Evolutionary conservation across 108 stramenopile genomes (phyloP), one percentile per base, ranked within the genome.

Genomic region (Nitzschia putrida): DNA sequence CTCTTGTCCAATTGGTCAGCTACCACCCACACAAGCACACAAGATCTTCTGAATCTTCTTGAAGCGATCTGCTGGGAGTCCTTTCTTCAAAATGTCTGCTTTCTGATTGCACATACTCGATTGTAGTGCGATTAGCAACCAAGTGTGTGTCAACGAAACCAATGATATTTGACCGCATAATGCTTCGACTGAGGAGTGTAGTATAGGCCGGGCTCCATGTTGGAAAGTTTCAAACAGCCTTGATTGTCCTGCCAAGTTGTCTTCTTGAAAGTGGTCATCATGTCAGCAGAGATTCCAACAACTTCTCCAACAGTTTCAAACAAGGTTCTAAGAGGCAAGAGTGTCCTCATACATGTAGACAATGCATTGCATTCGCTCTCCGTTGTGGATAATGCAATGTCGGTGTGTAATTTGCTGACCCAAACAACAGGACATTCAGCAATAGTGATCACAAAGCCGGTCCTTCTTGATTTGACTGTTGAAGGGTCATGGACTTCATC

Each of bases 341-440:
- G 60, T 11, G 54, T 72, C 41, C 71, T 39, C 66, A 83, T 69
- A 10, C 69, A 71, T 4, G 47, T 61, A 23, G 67, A 79, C 42
- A 85, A 22, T 45, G 79, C 71, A 22, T 66, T 65, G 60, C 75
- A 81, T 44, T 88, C 86, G 11, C 79, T 64, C 63, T 88, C 81
- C 69, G 70, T 80, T 7, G 86, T 83, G 4, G 65, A 67, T 26
- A 82, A 18, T 8, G 83, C 78, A 47, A 80, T 78, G 43, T 84
- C 72, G 0, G 54, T 37, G 45, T 87, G 86, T 2, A 87, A 50
- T n/a, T 76, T 71, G 2, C 60, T 64, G 2, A 55, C 53, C 83
- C 83, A 84, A 39, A 82, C 1, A 37, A 82, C 43, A 12, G 81
- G 81, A 43, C 77, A 79, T 3, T 45, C 54, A 3, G 53, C 34